Base-by-base conservation (phyloP, 2,329 filamentous ascomycete genomes). In the Arthrobotrys pseudoclavata region DNA sequence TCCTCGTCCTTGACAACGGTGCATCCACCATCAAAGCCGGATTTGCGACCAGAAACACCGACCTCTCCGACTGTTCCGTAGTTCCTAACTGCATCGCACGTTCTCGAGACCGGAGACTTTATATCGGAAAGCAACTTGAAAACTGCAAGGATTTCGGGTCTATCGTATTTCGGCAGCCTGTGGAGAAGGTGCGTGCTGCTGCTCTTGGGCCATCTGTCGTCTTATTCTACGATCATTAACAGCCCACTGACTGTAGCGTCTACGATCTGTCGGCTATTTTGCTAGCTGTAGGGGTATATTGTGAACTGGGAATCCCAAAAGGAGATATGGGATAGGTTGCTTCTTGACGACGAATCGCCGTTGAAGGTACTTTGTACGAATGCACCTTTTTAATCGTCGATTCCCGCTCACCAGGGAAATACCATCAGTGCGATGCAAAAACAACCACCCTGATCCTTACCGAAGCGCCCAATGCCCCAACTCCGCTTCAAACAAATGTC, bases 241-340 rank as follows among this genome's bases (percentile, higher is more conserved):
- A 40, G 52, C 60, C 45, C 60, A 67, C 61, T 72, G 61, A 72
- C 69, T 9, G 42, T 45, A 74, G 52, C 40, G 12, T 60, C 40
- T 67, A 52, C 61, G 18, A 4, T 37, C 48, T 5, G 48, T 50
- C 48, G 55, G 31, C 18, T 13, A 26, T 42, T 50, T 34, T 45
- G 47, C 52, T 45, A 42, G 26, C 52, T 61, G 5, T 61, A 81
- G 84, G 96, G 96, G 6, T 98, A 92, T 82, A 87, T 98, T 61
- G 94, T 98, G 78, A 97, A 95, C 82, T 99, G 96, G 96, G 96
- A 99, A 84, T 91, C 92, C 0, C 89, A 99, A 85, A 95, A 93
- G 84, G 94, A 96, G 82, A 93, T 99, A 63, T 99, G 96, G 96
- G 94, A 97, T 82, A 89, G 91, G 80, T 91, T 94, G 76, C 92